A percentile compares a stretch with the other conserved stretches of the same genome.
These are phyloP conservation scores for Xylariales sp. DNA, from an alignment of 2,329 filamentous ascomycete genomes.

Conservation along the genomic window DNA sequence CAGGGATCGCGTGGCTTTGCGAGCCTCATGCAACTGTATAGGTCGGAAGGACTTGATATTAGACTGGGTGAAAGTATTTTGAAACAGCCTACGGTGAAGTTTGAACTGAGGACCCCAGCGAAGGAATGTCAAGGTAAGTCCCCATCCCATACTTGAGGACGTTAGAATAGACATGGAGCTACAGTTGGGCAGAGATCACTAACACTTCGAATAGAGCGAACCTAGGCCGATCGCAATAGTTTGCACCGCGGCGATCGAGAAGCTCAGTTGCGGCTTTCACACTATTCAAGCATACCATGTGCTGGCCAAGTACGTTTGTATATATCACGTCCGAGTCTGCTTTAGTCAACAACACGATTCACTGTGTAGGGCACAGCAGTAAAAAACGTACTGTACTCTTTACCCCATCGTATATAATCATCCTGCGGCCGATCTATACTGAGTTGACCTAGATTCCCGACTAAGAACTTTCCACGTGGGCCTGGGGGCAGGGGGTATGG, in stretches of 20 bases:
- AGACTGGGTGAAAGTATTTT: conserved; percentile 32
- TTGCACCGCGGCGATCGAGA: conserved; percentile 32
- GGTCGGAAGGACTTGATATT: conserved; percentile 24
- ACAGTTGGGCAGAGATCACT: neutral
- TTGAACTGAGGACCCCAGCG: conserved; percentile 33
- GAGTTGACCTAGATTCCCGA: conserved; percentile 24
- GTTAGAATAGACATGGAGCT: neutral
- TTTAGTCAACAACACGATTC: conserved; percentile 24
- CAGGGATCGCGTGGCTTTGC: conserved; percentile 20
- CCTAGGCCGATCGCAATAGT: conserved; percentile 33
- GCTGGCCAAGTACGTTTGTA: conserved; percentile 29
- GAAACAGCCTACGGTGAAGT: conserved; percentile 34
- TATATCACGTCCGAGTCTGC: conserved; percentile 23
- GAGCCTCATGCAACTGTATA: conserved; percentile 26
- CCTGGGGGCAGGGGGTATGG: conserved; percentile 23
- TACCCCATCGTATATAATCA: conserved; percentile 24
- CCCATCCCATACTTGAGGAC: conserved; percentile 17
- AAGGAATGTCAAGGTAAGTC: conserved; percentile 18
- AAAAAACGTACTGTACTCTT: conserved; percentile 22
- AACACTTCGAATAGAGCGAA: conserved; percentile 28
- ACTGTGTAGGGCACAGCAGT: neutral
- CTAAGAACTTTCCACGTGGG: conserved; percentile 20
- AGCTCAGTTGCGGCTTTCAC: conserved; percentile 32
- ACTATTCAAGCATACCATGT: conserved; percentile 32
- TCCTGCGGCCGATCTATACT: conserved; percentile 24